Base-by-base conservation (phyloP, 2,329 filamentous ascomycete species). In the Monosporascus sp. region DNA sequence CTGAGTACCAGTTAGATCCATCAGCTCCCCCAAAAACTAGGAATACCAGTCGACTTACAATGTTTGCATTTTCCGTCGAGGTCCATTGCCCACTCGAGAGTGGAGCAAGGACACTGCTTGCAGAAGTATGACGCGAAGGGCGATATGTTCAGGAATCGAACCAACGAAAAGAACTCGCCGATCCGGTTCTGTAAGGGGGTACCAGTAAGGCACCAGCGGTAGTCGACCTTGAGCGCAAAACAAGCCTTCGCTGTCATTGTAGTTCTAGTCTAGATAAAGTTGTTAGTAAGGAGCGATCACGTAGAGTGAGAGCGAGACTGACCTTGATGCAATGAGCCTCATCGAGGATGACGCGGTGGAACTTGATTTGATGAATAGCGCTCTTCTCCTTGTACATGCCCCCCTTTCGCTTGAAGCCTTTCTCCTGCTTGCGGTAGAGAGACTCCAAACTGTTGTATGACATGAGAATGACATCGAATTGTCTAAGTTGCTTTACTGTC, bases 181-280 rank as follows among this genome's bases (percentile, higher is more conserved):
- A 97, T 97, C 51, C 93, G 88, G 66, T 97, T 99, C 70, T 99
- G 94, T 1, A 99, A 84, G 0, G 94, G 94, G 1, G 94, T 99
- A 8, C 94, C 94, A 17, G 89, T 94, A 55, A 99, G 78, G 68
- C 94, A 99, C 91, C 94, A 97, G 63, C 95, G 95, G 72, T 94
- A 96, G 18, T 81, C 85, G 18, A 88, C 89, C 55, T 91, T 86
- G 43, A 99, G 77, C 1, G 92, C 91, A 68, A 97, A 97, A 69
- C 93, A 97, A 41, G 94, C 93, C 70, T 90, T 96, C 22, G 94
- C 94, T 14, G 94, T 94, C 74, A 92, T 90, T 8, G 92, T 96
- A 22, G 86, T 91, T 56, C 93, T 85, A 11, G 85, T 85, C 77
- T 90, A 48, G 38, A 55, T 11, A 20, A 48, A 28, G 20, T 37